phyloP scores from a whole-genome alignment of 352 stramenopile genomes.

The Phytophthora rubi region DNA sequence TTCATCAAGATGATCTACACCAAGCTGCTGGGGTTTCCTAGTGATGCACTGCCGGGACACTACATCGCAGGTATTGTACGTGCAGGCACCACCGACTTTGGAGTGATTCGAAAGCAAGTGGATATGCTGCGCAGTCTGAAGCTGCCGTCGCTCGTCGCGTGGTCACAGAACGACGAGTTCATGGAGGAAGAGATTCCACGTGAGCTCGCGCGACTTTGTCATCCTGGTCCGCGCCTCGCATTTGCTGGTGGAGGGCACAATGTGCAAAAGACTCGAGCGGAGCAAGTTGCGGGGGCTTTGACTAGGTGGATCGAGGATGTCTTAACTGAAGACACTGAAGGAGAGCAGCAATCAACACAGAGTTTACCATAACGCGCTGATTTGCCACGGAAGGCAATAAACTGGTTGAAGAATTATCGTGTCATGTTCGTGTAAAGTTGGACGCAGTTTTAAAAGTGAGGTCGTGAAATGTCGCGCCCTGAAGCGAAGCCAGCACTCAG shows the following conservation, averaged over 20 bases:
- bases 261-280: constrained; percentile 63
- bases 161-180: constrained; percentile 54
- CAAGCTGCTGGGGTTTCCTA: constrained; percentile 40
- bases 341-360: constrained; percentile 5
- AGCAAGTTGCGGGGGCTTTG: constrained; percentile 34
- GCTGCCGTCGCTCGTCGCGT: constrained; percentile 50
- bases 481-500: neutral
- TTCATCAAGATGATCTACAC: constrained; percentile 52
- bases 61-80: constrained; percentile 51
- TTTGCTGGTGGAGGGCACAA: constrained; percentile 60
- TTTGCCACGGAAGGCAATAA: neutral
- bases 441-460: too few species aligned
- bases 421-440: constrained; percentile 2
- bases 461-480: neutral
- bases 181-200: constrained; percentile 50
- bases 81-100: constrained; percentile 54
- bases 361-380: constrained; percentile 17
- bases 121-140: constrained; percentile 10
- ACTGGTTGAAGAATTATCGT: neutral
- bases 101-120: constrained; percentile 41
- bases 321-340: constrained; percentile 12
- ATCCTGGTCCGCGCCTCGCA: constrained; percentile 42
- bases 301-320: constrained; percentile 33
- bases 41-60: constrained; percentile 32
- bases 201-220: constrained; percentile 41